Conservation (phyloP, 2,329 filamentous ascomycete genomes). For the Colletotrichum costaricense region DNA sequence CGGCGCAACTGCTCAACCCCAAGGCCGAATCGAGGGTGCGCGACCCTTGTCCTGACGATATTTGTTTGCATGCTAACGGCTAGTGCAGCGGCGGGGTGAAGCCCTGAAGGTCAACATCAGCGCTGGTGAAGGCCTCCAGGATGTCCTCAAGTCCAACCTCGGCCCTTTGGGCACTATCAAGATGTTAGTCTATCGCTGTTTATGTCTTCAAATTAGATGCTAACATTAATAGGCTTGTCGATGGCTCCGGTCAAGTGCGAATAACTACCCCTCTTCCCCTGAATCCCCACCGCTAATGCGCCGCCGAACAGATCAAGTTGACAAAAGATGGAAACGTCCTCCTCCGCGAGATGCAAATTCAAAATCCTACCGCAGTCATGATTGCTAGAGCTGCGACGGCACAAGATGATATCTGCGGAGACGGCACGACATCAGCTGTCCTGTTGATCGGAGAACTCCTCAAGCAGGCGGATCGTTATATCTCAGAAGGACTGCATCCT, state of each 20-base stretch:
- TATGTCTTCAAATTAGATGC: constrained; percentile 31
- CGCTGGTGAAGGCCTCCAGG: constrained; percentile 90
- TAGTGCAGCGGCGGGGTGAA: constrained; percentile 87
- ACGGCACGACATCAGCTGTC: constrained; percentile 97
- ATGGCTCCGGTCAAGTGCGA: constrained; percentile 75
- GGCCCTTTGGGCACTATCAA: constrained; percentile 95
- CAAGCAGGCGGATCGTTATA: constrained; percentile 97
- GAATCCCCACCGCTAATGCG: constrained; percentile 23
- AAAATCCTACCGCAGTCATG: constrained; percentile 96
- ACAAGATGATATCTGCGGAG: constrained; percentile 97
- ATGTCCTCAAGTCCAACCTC: constrained; percentile 97
- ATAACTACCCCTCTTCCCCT: constrained; percentile 31
- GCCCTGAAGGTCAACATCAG: constrained; percentile 97
- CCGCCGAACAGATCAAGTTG: constrained; percentile 82
- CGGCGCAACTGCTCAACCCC: constrained; percentile 96
- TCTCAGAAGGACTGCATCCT: constrained; percentile 95
- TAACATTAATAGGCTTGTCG: constrained; percentile 67
- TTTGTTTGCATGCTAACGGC: constrained; percentile 54
- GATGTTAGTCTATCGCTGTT: constrained; percentile 70
- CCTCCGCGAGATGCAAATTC: constrained; percentile 87
- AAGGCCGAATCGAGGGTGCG: constrained; percentile 97
- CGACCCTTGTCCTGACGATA: constrained; percentile 40
- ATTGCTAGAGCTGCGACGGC: constrained; percentile 88
- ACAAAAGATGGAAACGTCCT: constrained; percentile 98
- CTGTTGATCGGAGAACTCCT: constrained; percentile 94